phyloP scores from a whole-genome alignment of 164 flowering plant genomes.

The Vitis cinerea region DNA sequence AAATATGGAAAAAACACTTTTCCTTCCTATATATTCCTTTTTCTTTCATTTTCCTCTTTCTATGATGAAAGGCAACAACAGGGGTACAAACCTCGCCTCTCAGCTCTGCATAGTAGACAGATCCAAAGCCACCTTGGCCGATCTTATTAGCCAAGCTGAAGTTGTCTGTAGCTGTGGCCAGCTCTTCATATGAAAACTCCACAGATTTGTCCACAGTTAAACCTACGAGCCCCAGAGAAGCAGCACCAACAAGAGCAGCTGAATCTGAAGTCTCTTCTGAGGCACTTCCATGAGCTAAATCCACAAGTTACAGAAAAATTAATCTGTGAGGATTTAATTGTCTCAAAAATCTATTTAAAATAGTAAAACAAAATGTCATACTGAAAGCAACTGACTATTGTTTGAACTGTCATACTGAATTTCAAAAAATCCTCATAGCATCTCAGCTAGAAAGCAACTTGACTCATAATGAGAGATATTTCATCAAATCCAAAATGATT shows the following conservation, averaged over 20 bases:
- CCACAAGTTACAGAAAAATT: not conserved
- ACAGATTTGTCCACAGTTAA: slow-evolving; percentile 35
- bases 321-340: no score
- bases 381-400: not conserved
- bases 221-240: slow-evolving; percentile 15
- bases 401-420: not conserved
- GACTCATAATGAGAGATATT: not conserved
- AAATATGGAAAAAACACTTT: no score
- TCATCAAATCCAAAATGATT: slow-evolving; percentile 1
- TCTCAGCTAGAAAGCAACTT: not conserved
- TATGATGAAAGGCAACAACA: no score
- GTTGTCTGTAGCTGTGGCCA: slow-evolving; percentile 34
- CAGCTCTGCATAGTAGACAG: slow-evolving; percentile 36
- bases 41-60: no score
- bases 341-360: not conserved
- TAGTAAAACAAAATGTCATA: not conserved
- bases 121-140: slow-evolving; percentile 46
- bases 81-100: slow-evolving; percentile 40
- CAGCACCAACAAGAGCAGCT: not conserved
- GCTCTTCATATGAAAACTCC: slow-evolving; percentile 41
- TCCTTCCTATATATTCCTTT: no score
- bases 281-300: not conserved
- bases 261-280: not conserved
- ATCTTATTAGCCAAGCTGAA: slow-evolving; percentile 32
- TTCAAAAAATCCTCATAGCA: not conserved